phyloP scores from a whole-genome alignment of 225 moss, liverwort and hornwort species.

The Lunularia cruciata region DNA sequence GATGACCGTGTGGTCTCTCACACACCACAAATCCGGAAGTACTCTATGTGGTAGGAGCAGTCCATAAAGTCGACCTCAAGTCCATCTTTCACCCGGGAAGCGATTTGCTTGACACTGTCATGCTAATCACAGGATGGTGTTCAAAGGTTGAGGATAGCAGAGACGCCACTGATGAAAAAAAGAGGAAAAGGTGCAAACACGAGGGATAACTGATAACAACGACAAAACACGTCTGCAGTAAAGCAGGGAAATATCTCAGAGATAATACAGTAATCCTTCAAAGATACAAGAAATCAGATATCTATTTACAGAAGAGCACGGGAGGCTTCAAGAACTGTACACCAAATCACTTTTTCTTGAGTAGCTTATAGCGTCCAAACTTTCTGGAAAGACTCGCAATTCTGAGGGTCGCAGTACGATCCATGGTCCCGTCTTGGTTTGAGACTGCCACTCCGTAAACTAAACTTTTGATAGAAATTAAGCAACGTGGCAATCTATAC shows the following conservation, averaged over 20 bases:
- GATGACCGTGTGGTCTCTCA: conserved; percentile 23
- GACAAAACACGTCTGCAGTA: neutral
- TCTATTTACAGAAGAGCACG: conserved; percentile 9
- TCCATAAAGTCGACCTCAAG: conserved; percentile 21
- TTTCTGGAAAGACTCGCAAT: conserved; percentile 16
- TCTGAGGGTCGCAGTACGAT: conserved; percentile 3
- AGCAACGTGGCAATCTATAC: conserved; percentile 28
- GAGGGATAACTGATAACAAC: too few relatives aligned
- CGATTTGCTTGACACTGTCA: conserved; percentile 4
- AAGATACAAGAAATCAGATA: conserved; percentile 7
- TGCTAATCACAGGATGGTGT: conserved; percentile 5
- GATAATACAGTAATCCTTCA: neutral
- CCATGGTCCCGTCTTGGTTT: conserved; percentile 13
- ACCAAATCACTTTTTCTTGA: neutral
- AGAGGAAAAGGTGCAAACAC: neutral
- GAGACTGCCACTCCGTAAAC: conserved; percentile 23
- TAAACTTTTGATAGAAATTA: conserved; percentile 28
- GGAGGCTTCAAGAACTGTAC: conserved; percentile 21
- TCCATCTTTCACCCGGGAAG: conserved; percentile 36
- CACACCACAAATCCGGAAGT: conserved; percentile 28
- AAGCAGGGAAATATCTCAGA: conserved; percentile 6
- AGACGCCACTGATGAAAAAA: neutral
- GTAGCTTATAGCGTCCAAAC: neutral
- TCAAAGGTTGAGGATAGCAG: conserved; percentile 3
- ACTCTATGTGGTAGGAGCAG: conserved; percentile 31